Base-by-base conservation (phyloP, 75 land plant species). In the Adiantum capillusveneris region DNA sequence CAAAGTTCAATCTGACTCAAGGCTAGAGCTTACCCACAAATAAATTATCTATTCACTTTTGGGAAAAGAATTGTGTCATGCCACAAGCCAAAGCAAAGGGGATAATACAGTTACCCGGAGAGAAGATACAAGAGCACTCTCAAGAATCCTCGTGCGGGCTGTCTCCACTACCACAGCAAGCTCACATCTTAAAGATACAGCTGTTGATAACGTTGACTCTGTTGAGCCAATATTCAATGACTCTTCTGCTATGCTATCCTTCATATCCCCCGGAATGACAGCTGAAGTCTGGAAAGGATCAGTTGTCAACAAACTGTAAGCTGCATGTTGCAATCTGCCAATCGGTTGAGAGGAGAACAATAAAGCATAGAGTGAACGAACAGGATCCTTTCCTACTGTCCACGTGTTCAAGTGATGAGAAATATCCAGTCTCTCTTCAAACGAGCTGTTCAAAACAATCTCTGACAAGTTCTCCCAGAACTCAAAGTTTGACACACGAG, bases 391-490 rank as follows among this genome's bases (percentile, higher is more conserved):
- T 52, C 93, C 83, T 6, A 95, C 76, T 0, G 86, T 88, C 99
- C 99, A 95, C 64, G 86, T 65, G 30, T 90, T 92, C 48, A 83
- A 62, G 24, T 93, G 65, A 46, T 78, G 75, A 18, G 85, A 67
- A 56, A 92, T 92, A 51, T 66, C 64, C 42, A 75, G 74, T 59
- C 79, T 88, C 52, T 76, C 80, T 66, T 70, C 56, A 3, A 44
- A 19, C 24, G 97, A 62, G 13, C 88, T 76, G 27, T 62, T 65
- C 59, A 71, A 53, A 13, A 80, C 81, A 54, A 58, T 59, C 25
- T 64, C 58, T 45, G 92, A 86, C 12, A 95, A 63, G 48, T 69
- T 58, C 25, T 86, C 80, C 97, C 97, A 95, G 53, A 90, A 84
- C 19, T 60, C 56, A 24, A 55, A 57, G 64, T 80, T 62, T 11